Base-by-base conservation (phyloP, 306 rosid species). In the Pachyrhizus erosus region DNA sequence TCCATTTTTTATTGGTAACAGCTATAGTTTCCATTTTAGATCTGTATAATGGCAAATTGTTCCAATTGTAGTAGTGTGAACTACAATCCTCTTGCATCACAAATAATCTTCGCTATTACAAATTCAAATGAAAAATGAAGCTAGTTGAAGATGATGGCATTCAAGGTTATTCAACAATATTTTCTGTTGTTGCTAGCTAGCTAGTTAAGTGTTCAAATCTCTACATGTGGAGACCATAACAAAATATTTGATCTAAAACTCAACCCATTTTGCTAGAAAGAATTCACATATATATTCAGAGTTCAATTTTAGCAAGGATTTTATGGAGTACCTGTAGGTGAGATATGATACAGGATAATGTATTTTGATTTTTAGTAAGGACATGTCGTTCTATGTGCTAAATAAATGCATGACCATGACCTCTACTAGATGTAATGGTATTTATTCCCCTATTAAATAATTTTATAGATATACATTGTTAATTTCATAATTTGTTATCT, bases 401-500 rank as follows among this genome's bases (percentile, higher is more conserved):
- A 51, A 18, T 18, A 49, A 62, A 45, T 15, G 74, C 34, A 20
- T 21, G 55, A 3, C 42, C 58, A 34, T 17, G 18, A 23, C 29
- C 6, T 58, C 69, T 49, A 17, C 49, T 8, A 15, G 60, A 49
- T 29, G 39, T 58, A 18, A 18, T 24, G 52, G 51, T 8, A 18
- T 2, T 61, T 40, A 33, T 76, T 48, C 40, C 27, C 33, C 64
- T 24, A 39, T 17, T 13, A 52, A 48, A 10, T 34, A n/a, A 0
- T 0, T 21, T 71, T 80, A 17, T 29, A 1, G 69, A 61, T 40
- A 70, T 24, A 70, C 72, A n/a, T 69, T 62, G 29, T 51, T 23
- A 58, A 64, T n/a, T n/a, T n/a, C n/a, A n/a, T n/a, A n/a, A n/a
- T 46, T 84, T 70, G 64, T 60, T 37, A 26, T 74, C 45, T 52